Conservation (phyloP, 1,284 basidiomycete genomes). For the Phlebopus sp. region DNA sequence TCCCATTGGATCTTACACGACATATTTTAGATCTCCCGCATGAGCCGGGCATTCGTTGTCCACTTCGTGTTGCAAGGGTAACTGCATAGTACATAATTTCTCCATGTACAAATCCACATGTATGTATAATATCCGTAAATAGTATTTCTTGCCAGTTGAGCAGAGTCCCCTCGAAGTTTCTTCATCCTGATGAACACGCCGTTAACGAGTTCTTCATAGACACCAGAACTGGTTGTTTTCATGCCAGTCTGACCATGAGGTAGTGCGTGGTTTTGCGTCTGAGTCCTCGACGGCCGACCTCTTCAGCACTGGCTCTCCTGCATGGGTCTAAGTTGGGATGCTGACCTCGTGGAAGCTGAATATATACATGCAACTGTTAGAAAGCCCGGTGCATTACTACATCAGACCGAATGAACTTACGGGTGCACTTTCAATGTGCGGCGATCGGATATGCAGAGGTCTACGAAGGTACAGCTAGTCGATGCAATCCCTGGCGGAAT, state of each 20-base stretch:
- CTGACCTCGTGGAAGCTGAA: constrained; percentile 44
- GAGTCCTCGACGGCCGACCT: no score
- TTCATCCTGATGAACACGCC: constrained; percentile 41
- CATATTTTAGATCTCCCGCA: not conserved
- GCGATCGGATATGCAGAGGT: constrained; percentile 59
- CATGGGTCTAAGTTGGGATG: constrained; percentile 31
- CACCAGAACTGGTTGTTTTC: constrained; percentile 28
- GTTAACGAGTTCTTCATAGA: constrained; percentile 43
- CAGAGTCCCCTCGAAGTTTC: no score
- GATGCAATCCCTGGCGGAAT: no score
- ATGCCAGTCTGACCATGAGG: constrained; percentile 34
- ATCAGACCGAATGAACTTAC: constrained; percentile 30
- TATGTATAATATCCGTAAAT: constrained; percentile 21
- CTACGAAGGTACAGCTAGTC: no score
- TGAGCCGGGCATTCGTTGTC: not conserved
- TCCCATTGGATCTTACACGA: no score
- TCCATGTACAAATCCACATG: constrained; percentile 7
- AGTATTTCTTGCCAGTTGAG: not conserved
- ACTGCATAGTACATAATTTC: constrained; percentile 9
- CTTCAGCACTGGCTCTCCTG: constrained; percentile 30
- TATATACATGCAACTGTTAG: constrained; percentile 53
- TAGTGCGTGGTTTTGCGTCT: constrained; percentile 38
- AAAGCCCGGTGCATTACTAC: constrained; percentile 47
- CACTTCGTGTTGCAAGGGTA: not conserved
- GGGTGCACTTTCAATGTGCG: constrained; percentile 57